Evolutionary conservation across 306 rosid genomes (phyloP).

Genomic region (Cucumis cinereus): DNA sequence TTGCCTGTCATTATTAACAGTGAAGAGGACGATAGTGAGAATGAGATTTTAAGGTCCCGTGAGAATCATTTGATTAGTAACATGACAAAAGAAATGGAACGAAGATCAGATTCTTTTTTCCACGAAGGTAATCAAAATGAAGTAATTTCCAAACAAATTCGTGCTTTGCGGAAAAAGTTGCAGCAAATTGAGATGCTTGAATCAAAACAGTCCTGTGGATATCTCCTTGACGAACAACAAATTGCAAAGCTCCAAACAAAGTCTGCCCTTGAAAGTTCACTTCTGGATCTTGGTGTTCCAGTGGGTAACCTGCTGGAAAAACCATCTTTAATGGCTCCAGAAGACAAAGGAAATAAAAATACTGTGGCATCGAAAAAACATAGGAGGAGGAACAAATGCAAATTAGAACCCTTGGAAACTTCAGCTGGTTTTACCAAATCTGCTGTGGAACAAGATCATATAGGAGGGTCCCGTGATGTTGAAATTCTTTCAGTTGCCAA

Average conservation of each 20-base stretch:
- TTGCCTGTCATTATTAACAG: constrained; percentile 65
- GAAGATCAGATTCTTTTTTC: constrained; percentile 47
- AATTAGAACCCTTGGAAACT: constrained; percentile 22
- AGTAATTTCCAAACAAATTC: constrained; percentile 41
- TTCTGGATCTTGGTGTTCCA: constrained; percentile 63
- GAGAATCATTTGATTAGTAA: constrained; percentile 29
- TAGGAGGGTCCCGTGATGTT: constrained; percentile 25
- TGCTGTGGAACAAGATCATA: constrained; percentile 26
- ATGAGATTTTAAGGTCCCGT: constrained; percentile 40
- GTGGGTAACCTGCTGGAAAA: constrained; percentile 27
- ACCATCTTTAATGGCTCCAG: constrained; percentile 26
- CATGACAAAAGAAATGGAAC: constrained; percentile 31
- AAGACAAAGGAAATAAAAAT: constrained; percentile 60
- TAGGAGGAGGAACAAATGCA: constrained; percentile 46
- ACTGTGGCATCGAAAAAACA: constrained; percentile 46
- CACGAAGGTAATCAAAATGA: constrained; percentile 35
- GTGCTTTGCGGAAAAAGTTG: constrained; percentile 78
- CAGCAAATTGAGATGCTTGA: constrained; percentile 98
- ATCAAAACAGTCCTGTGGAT: constrained; percentile 60
- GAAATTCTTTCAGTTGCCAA: constrained; percentile 21
- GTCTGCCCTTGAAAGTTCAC: constrained; percentile 50
- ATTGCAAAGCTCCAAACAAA: constrained; percentile 68
- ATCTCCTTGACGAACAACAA: constrained; percentile 85
- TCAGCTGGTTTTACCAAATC: constrained; percentile 24
- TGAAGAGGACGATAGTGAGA: constrained; percentile 76